These are phyloP conservation scores for Saccharomycopsis sp. DNA, from an alignment of 805 yeast genomes.

Conservation along the genomic window DNA sequence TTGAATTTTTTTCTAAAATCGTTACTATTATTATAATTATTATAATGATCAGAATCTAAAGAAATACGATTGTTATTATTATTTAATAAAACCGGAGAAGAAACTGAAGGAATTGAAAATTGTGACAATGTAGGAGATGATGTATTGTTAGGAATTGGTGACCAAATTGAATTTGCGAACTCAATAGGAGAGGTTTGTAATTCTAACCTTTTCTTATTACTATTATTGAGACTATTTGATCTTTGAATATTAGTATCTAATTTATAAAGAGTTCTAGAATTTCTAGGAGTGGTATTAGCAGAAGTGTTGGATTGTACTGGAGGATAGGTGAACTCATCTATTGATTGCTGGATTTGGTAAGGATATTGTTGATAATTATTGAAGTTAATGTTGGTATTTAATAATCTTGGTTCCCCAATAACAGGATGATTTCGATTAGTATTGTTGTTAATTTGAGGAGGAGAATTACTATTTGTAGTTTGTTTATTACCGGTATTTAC, in stretches of 20 bases:
- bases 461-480: not conserved
- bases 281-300: too few relatives aligned
- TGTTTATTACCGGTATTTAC: not conserved
- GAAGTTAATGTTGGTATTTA: too few relatives aligned
- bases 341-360: too few relatives aligned
- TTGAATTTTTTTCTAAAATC: not conserved
- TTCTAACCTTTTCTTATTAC: too few relatives aligned
- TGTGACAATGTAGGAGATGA: not conserved
- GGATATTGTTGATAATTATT: too few relatives aligned
- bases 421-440: not conserved
- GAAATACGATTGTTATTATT: not conserved
- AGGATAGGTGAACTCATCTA: too few relatives aligned
- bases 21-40: not conserved
- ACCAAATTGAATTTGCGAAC: constrained; percentile 2
- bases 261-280: too few relatives aligned
- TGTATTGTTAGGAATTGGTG: not conserved
- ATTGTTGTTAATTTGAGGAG: not conserved
- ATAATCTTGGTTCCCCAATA: too few relatives aligned
- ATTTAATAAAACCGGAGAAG: not conserved
- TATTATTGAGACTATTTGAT: too few relatives aligned
- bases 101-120: not conserved
- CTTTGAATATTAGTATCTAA: too few relatives aligned
- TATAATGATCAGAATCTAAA: not conserved
- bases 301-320: too few relatives aligned
- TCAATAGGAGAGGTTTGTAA: too few relatives aligned